Percentiles rank a stretch among this genome's conserved stretches.
Evolutionary conservation across 208 protist species (phyloP).

Genomic region (Balamuthia mandrillaris): DNA sequence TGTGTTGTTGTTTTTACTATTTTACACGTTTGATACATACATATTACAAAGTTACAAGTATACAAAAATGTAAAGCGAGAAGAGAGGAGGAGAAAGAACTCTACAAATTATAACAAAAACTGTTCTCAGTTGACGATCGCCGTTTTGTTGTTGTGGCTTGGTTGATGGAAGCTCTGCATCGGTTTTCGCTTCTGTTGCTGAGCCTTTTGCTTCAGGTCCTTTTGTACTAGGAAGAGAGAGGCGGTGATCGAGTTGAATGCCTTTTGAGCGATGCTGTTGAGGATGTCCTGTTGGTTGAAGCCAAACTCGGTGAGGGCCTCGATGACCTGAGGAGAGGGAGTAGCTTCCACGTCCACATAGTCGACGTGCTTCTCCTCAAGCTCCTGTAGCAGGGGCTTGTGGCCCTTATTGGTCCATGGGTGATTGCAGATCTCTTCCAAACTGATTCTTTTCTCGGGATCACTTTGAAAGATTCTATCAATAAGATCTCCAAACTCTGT

Average conservation of each 20-base stretch:
- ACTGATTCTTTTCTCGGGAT: neutral
- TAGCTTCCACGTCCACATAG: neutral
- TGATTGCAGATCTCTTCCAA: constrained; percentile 20
- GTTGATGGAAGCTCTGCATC: neutral
- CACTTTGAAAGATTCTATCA: neutral
- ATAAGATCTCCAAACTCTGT: constrained; percentile 32
- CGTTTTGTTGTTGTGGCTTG: neutral
- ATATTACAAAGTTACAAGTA: too few relatives aligned
- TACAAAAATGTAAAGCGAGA: too few relatives aligned
- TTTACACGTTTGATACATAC: too few relatives aligned
- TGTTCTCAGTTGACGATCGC: too few relatives aligned
- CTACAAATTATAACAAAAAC: too few relatives aligned
- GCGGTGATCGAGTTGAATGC: constrained; percentile 25
- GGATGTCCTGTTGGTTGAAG: neutral
- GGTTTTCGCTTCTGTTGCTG: neutral
- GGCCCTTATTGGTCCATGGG: constrained; percentile 19
- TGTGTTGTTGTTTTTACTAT: too few relatives aligned
- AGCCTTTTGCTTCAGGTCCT: neutral
- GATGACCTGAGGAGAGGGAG: neutral
- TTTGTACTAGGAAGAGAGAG: constrained; percentile 1
- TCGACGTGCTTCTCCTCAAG: neutral
- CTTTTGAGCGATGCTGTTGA: constrained; percentile 3
- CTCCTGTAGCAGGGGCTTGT: neutral
- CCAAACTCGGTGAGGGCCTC: neutral
- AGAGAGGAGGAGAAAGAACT: too few relatives aligned